phyloP scores from a whole-genome alignment of 495 filamentous ascomycete genomes.

The Acidomyces sp. region DNA sequence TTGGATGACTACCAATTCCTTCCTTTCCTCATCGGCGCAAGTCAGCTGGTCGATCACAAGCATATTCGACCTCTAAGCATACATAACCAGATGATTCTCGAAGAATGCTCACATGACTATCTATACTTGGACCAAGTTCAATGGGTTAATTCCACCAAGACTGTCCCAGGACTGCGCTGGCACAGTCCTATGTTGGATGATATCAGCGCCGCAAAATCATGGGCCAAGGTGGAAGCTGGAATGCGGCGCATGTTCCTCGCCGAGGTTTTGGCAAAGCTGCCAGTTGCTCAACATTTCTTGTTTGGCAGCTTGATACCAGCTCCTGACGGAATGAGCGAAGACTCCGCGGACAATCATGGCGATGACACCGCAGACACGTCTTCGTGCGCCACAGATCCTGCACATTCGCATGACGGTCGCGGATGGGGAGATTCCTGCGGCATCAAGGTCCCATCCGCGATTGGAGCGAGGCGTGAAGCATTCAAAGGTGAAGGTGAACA shows the following conservation, averaged over 20 bases:
- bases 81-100: slow-evolving; percentile 71
- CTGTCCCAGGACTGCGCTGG: slow-evolving; percentile 88
- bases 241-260: slow-evolving; percentile 94
- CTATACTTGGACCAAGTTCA: slow-evolving; percentile 84
- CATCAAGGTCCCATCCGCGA: slow-evolving; percentile 89
- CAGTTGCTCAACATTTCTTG: slow-evolving; percentile 96
- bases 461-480: slow-evolving; percentile 78
- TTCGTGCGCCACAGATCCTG: slow-evolving; percentile 48
- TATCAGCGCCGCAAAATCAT: slow-evolving; percentile 81
- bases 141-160: slow-evolving; percentile 94
- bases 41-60: slow-evolving; percentile 74
- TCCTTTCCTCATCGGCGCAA: slow-evolving; percentile 86
- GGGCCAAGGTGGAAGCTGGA: slow-evolving; percentile 83
- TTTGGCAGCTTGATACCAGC: slow-evolving; percentile 82
- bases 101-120: slow-evolving; percentile 70
- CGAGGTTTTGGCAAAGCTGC: slow-evolving; percentile 85
- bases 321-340: slow-evolving; percentile 60
- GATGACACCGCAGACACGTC: slow-evolving; percentile 41
- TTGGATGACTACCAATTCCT: slow-evolving; percentile 96
- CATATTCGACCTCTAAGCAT: slow-evolving; percentile 79
- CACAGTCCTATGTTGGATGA: slow-evolving; percentile 98
- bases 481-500: slow-evolving; percentile 55
- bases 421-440: slow-evolving; percentile 96
- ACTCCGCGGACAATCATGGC: slow-evolving; percentile 35
- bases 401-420: slow-evolving; percentile 55